Percentiles rank a stretch among this genome's conserved stretches.
These are phyloP conservation scores for Plenodomus biglobosus DNA, from an alignment of 2,329 filamentous ascomycete species.

Conservation along the genomic window DNA sequence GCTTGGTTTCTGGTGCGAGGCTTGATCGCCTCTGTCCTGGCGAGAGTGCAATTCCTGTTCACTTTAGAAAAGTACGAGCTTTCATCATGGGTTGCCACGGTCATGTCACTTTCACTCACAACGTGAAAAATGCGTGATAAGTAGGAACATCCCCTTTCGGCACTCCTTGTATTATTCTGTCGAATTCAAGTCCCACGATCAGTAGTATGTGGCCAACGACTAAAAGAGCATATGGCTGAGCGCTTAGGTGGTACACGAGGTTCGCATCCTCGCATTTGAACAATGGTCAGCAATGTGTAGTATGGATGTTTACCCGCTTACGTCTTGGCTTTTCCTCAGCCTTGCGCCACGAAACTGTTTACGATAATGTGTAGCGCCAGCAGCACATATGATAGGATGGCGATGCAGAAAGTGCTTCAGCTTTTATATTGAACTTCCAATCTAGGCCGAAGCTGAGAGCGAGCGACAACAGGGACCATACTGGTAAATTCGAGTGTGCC, in stretches of 20 bases:
- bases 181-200: too few relatives aligned
- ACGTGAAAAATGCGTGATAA: too few relatives aligned
- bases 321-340: slow-evolving; percentile 23
- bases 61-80: too few relatives aligned
- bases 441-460: slow-evolving; percentile 9
- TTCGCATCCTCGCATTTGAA: slow-evolving; percentile 8
- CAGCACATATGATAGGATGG: background rate
- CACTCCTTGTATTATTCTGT: too few relatives aligned
- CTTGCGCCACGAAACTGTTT: slow-evolving; percentile 14
- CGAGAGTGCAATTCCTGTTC: background rate
- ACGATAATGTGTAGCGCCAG: slow-evolving; percentile 6
- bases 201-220: background rate
- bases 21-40: background rate
- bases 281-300: slow-evolving; percentile 4
- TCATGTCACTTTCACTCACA: too few relatives aligned
- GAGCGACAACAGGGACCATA: background rate
- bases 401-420: too few relatives aligned
- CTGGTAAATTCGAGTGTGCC: too few relatives aligned
- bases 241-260: background rate
- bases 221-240: background rate
- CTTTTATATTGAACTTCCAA: slow-evolving; percentile 1
- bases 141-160: too few relatives aligned
- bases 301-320: slow-evolving; percentile 5
- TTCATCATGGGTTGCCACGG: too few relatives aligned
- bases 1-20: too few relatives aligned